Conservation (phyloP, 495 filamentous ascomycete species). For the Annulohypoxylon moriforme region DNA sequence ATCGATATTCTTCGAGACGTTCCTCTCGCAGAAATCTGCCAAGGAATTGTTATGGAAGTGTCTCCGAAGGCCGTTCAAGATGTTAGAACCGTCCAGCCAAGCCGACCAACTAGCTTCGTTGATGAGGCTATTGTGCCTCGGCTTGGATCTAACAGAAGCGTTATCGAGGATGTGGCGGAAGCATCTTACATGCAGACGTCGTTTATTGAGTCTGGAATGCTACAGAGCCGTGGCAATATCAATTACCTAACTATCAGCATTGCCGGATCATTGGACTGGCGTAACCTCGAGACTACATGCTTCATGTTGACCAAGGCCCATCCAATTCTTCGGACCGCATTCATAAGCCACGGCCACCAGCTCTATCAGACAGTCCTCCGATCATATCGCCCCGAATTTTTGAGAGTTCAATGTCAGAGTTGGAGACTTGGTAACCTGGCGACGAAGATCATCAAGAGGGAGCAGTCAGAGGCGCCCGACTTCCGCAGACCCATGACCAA, state of each 20-base stretch:
- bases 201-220: slow-evolving; percentile 60
- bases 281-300: slow-evolving; percentile 59
- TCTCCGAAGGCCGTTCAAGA: slow-evolving; percentile 38
- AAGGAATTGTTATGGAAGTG: slow-evolving; percentile 38
- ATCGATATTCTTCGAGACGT: slow-evolving; percentile 52
- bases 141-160: slow-evolving; percentile 49
- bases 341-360: slow-evolving; percentile 55
- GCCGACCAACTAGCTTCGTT: slow-evolving; percentile 2
- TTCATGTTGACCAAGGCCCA: slow-evolving; percentile 53
- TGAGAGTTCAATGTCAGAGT: slow-evolving; percentile 53
- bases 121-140: slow-evolving; percentile 50
- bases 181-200: slow-evolving; percentile 57
- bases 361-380: slow-evolving; percentile 60
- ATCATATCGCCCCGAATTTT: slow-evolving; percentile 54
- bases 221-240: slow-evolving; percentile 53
- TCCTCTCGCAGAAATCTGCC: slow-evolving; percentile 56
- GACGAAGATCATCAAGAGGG: slow-evolving; percentile 56
- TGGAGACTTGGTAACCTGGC: slow-evolving; percentile 53
- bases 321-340: slow-evolving; percentile 59
- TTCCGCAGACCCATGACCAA: slow-evolving; percentile 59
- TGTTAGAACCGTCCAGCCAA: slow-evolving; percentile 35
- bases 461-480: slow-evolving; percentile 50
- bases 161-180: slow-evolving; percentile 57
- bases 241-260: slow-evolving; percentile 60
- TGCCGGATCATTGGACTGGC: slow-evolving; percentile 52